These are phyloP conservation scores for Agaricus sinodeliciosus DNA, from an alignment of 768 basidiomycete genomes.

Conservation along the genomic window DNA sequence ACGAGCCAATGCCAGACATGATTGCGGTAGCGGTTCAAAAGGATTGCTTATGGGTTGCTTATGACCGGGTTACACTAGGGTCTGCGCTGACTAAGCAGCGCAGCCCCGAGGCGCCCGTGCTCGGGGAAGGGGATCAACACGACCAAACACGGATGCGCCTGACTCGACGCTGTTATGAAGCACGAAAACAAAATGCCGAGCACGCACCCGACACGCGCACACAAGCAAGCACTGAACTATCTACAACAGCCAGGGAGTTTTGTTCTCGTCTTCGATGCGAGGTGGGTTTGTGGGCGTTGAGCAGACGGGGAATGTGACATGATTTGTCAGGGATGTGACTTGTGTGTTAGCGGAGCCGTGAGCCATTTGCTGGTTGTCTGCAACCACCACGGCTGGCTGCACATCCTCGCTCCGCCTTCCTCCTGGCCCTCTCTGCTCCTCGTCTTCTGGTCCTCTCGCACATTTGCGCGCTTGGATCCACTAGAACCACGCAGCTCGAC, in stretches of 20 bases:
- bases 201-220: not conserved
- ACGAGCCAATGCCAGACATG: slow-evolving; percentile 58
- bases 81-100: slow-evolving; percentile 7
- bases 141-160: not conserved
- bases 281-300: too few species aligned
- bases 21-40: not conserved
- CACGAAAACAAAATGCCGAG: not conserved
- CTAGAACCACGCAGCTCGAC: slow-evolving; percentile 17
- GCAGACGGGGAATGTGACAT: not conserved
- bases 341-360: slow-evolving; percentile 33
- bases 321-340: slow-evolving; percentile 8
- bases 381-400: not conserved
- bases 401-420: too few species aligned
- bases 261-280: too few species aligned
- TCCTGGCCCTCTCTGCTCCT: too few species aligned
- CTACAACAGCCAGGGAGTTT: not conserved
- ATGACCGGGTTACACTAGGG: not conserved
- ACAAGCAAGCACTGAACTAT: not conserved
- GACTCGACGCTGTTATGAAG: too few species aligned
- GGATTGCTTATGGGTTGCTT: not conserved
- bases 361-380: slow-evolving; percentile 37
- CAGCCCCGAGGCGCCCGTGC: slow-evolving; percentile 1
- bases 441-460: slow-evolving; percentile 13
- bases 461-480: slow-evolving; percentile 13
- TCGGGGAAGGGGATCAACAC: slow-evolving; percentile 10